Evolutionary conservation across 495 filamentous ascomycete species (phyloP).

Genomic region (Hypoxylon rickii): DNA sequence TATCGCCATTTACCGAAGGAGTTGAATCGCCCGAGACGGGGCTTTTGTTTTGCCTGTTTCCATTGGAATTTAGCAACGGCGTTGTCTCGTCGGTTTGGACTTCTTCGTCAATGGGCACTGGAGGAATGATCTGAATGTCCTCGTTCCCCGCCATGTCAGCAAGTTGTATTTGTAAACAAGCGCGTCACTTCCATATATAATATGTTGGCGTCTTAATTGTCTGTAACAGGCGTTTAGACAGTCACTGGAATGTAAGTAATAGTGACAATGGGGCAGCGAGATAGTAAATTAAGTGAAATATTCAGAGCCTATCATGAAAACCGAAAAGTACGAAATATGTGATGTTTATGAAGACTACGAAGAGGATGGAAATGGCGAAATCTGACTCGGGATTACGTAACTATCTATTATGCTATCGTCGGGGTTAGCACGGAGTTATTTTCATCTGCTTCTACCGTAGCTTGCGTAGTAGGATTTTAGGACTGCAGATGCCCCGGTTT

Average conservation of each 20-base stretch:
- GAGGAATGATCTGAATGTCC: conserved; percentile 1
- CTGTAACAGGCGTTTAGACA: too few relatives aligned
- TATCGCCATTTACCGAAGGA: conserved; percentile 9
- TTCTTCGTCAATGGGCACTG: conserved; percentile 6
- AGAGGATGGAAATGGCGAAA: conserved; percentile 16
- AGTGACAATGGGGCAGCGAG: too few relatives aligned
- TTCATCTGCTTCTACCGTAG: too few relatives aligned
- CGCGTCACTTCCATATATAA: neutral
- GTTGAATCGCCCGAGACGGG: conserved; percentile 2
- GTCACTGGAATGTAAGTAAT: too few relatives aligned
- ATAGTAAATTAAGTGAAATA: too few relatives aligned
- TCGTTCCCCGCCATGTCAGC: conserved; percentile 20
- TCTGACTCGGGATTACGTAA: conserved; percentile 2
- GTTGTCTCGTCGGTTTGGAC: conserved; percentile 24
- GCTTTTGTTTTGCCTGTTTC: conserved; percentile 13
- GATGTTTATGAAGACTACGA: too few relatives aligned
- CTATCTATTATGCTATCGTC: neutral
- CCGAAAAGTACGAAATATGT: too few relatives aligned
- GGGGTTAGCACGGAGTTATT: too few relatives aligned
- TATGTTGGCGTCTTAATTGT: neutral
- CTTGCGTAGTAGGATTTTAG: too few relatives aligned
- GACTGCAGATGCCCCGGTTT: too few relatives aligned
- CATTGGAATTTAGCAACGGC: conserved; percentile 33
- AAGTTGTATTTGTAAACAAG: conserved; percentile 1
- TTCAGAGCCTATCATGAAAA: too few relatives aligned